phyloP scores from a whole-genome alignment of 2,329 filamentous ascomycete genomes.

The Colletotrichum falcatum region DNA sequence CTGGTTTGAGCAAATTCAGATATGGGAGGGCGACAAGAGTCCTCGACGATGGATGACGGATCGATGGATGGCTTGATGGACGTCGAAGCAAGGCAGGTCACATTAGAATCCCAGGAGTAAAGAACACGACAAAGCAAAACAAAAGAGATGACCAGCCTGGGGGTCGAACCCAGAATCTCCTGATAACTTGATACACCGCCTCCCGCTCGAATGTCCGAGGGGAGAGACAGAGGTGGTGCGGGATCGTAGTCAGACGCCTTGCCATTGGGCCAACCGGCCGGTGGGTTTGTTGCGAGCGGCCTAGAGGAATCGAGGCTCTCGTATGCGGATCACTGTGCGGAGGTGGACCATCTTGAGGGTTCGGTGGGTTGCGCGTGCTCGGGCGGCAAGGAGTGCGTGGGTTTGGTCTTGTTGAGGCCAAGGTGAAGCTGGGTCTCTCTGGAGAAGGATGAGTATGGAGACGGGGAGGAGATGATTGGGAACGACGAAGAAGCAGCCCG shows the following conservation, averaged over 20 bases:
- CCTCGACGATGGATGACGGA: background rate
- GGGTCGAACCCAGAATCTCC: constrained; percentile 42
- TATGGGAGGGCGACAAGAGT: constrained; percentile 7
- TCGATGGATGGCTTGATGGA: background rate
- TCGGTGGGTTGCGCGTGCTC: background rate
- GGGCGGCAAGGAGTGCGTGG: background rate
- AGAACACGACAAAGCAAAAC: background rate
- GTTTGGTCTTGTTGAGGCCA: background rate
- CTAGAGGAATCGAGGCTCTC: background rate
- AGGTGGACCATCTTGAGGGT: constrained; percentile 2
- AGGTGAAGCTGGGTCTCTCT: background rate
- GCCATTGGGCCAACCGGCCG: constrained; percentile 50
- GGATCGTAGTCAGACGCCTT: constrained; percentile 55
- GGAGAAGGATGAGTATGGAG: background rate
- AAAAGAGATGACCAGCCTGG: constrained; percentile 34
- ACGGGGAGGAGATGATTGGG: background rate
- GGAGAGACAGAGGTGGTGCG: background rate
- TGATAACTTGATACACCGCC: constrained; percentile 12
- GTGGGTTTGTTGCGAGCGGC: background rate
- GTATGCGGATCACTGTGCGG: background rate
- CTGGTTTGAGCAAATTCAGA: constrained; percentile 11
- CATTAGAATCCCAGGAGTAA: no score
- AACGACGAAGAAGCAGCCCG: background rate
- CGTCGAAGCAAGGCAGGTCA: background rate
- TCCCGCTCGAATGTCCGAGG: background rate